A percentile compares a stretch with the other conserved stretches of the same genome.
These are phyloP conservation scores for Phaffomyces opuntiae DNA, from an alignment of 805 yeast species.

Conservation along the genomic window DNA sequence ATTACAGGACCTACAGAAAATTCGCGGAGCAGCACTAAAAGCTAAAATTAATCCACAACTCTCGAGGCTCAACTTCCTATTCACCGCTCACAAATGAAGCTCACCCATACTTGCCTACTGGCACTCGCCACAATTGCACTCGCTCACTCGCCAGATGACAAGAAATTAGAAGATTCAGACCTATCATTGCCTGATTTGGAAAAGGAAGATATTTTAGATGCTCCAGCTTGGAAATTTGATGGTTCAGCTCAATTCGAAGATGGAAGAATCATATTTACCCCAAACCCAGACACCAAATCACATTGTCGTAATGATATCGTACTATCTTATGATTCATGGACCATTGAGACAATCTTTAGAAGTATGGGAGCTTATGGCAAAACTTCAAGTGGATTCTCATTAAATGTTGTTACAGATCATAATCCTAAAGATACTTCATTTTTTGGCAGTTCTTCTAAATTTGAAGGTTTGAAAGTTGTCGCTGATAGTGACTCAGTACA, in stretches of 20 bases:
- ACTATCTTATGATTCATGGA: slow-evolving; percentile 35
- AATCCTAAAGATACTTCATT: slow-evolving; percentile 25
- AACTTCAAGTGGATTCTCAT: slow-evolving; percentile 49
- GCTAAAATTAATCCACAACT: too few species aligned
- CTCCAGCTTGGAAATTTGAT: slow-evolving; percentile 31
- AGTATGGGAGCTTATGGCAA: slow-evolving; percentile 45
- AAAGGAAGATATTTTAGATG: slow-evolving; percentile 19
- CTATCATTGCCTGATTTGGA: slow-evolving; percentile 35
- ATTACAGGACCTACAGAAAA: too few species aligned
- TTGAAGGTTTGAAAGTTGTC: slow-evolving; percentile 58
- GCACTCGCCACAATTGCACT: not conserved
- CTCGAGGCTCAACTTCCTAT: too few species aligned
- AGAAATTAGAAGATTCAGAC: slow-evolving; percentile 20
- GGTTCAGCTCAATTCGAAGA: slow-evolving; percentile 37
- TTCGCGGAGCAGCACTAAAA: too few species aligned
- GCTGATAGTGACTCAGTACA: slow-evolving; percentile 44
- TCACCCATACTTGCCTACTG: not conserved
- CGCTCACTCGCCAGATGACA: slow-evolving; percentile 20
- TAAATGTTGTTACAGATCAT: slow-evolving; percentile 43
- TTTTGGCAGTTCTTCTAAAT: slow-evolving; percentile 51
- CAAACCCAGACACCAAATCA: slow-evolving; percentile 33
- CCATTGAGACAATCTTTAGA: slow-evolving; percentile 58
- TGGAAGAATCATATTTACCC: slow-evolving; percentile 50
- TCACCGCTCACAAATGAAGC: not conserved
- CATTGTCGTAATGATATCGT: slow-evolving; percentile 36